Evolutionary conservation across 148 eudicot genomes (phyloP).

Genomic region (Dianthus caryophyllus): DNA sequence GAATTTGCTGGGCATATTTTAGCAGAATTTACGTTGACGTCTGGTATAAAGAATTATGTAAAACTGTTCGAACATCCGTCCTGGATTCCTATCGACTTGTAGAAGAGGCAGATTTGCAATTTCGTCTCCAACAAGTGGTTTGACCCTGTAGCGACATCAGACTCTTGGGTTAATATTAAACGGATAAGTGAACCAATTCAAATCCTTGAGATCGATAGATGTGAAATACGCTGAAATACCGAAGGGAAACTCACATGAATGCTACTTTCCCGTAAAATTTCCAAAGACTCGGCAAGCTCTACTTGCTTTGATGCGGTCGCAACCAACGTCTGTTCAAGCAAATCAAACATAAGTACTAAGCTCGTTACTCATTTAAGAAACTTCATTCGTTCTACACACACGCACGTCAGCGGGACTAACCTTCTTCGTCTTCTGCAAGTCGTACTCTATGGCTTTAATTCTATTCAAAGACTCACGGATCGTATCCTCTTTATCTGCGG

Average conservation of each 20-base stretch:
- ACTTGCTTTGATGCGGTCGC: conserved; percentile 90
- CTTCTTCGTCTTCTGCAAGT: conserved; percentile 87
- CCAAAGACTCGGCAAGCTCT: conserved; percentile 85
- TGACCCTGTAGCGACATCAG: conserved; percentile 24
- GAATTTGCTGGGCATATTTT: conserved; percentile 14
- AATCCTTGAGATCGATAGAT: neutral
- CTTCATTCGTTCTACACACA: neutral
- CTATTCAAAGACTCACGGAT: conserved; percentile 71
- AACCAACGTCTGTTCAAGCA: conserved; percentile 47
- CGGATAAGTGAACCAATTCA: neutral
- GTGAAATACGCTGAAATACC: neutral
- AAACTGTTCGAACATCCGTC: neutral
- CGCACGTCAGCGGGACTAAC: conserved; percentile 33
- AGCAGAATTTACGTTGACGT: neutral
- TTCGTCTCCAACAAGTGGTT: conserved; percentile 48
- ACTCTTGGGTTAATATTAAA: conserved; percentile 3
- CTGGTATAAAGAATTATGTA: conserved; percentile 10
- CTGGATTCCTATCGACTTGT: conserved; percentile 22
- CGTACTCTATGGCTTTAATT: conserved; percentile 79
- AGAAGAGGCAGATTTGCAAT: conserved; percentile 33
- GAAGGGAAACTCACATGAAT: conserved; percentile 48
- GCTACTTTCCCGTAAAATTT: conserved; percentile 55
- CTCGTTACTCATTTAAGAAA: neutral
- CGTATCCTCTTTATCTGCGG: conserved; percentile 80
- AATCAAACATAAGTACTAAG: conserved; percentile 2